phyloP scores from a whole-genome alignment of 2,329 filamentous ascomycete genomes.

The Pestalotiopsis sp. region DNA sequence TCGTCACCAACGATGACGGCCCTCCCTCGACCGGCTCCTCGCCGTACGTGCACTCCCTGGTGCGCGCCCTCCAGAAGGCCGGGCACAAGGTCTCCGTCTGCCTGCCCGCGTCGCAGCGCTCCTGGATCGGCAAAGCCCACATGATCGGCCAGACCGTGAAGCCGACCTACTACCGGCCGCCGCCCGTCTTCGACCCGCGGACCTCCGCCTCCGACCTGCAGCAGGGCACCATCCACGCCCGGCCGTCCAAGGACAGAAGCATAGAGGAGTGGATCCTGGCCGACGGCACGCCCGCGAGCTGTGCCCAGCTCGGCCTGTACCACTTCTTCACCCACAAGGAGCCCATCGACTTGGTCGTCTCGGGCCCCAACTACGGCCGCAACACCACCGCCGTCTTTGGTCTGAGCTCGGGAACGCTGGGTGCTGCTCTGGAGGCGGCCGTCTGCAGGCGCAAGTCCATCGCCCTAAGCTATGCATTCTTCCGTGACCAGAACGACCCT shows the following conservation, averaged over 20 bases:
- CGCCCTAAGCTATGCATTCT: conserved; percentile 90
- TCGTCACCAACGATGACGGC: conserved; percentile 79
- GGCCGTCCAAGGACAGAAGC: conserved; percentile 51
- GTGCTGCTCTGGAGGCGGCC: conserved; percentile 77
- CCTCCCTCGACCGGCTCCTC: conserved; percentile 78
- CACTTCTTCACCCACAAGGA: conserved; percentile 76
- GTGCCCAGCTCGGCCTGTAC: conserved; percentile 80
- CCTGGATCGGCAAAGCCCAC: conserved; percentile 98
- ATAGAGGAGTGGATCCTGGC: conserved; percentile 81
- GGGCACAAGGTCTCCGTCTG: conserved; percentile 91
- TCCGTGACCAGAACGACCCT: conserved; percentile 76
- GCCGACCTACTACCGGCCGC: conserved; percentile 78
- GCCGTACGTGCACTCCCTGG: conserved; percentile 77
- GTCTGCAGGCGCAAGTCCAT: conserved; percentile 72
- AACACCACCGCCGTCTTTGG: conserved; percentile 83
- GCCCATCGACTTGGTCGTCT: conserved; percentile 76
- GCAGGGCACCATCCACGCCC: conserved; percentile 68
- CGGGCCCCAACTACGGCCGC: conserved; percentile 81
- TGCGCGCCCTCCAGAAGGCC: conserved; percentile 69
- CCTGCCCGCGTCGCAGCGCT: conserved; percentile 87
- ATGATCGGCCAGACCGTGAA: conserved; percentile 88
- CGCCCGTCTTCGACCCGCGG: conserved; percentile 38
- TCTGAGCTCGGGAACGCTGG: conserved; percentile 76
- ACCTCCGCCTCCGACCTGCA: conserved; percentile 40
- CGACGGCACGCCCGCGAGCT: conserved; percentile 79